phyloP scores from a whole-genome alignment of 805 yeast genomes.

The Wickerhamiella spandovensis region DNA sequence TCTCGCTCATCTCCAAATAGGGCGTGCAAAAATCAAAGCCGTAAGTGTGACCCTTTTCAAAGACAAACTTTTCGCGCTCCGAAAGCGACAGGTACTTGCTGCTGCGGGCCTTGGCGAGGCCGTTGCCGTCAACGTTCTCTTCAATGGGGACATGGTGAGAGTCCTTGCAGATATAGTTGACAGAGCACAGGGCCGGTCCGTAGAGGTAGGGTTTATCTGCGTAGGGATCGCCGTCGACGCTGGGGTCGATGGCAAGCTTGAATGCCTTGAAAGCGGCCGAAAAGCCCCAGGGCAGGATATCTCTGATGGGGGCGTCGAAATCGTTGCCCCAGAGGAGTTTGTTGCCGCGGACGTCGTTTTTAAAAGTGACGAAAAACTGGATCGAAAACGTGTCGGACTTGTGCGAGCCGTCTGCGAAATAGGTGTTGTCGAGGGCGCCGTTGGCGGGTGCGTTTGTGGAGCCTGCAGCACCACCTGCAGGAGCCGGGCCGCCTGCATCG shows the following conservation, averaged over 20 bases:
- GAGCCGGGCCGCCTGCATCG: not conserved
- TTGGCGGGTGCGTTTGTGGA: slow-evolving; percentile 1
- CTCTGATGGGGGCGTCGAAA: slow-evolving; percentile 43
- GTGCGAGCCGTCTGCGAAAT: slow-evolving; percentile 20
- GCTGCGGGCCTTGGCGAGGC: slow-evolving; percentile 28
- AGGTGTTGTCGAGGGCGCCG: slow-evolving; percentile 13
- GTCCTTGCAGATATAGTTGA: slow-evolving; percentile 31
- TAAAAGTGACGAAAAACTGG: slow-evolving; percentile 32
- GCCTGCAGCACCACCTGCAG: not conserved
- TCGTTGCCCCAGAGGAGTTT: slow-evolving; percentile 59
- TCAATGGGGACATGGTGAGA: slow-evolving; percentile 8
- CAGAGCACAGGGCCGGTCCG: slow-evolving; percentile 46
- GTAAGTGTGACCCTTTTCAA: slow-evolving; percentile 29
- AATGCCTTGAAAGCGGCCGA: slow-evolving; percentile 44
- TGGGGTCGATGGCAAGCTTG: slow-evolving; percentile 47
- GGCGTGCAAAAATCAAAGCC: slow-evolving; percentile 43
- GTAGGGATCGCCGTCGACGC: slow-evolving; percentile 49
- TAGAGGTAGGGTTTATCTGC: slow-evolving; percentile 49
- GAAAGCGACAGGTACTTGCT: slow-evolving; percentile 30
- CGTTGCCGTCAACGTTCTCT: slow-evolving; percentile 14
- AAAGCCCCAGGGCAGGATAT: slow-evolving; percentile 43
- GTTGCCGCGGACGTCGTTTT: slow-evolving; percentile 32
- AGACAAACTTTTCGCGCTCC: slow-evolving; percentile 31
- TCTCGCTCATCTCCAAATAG: slow-evolving; percentile 36
- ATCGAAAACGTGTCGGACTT: slow-evolving; percentile 24